A percentile compares a stretch with the other conserved stretches of the same genome.
Conservation (phyloP, 106 monocot species). For the Narthecium ossifragum region DNA sequence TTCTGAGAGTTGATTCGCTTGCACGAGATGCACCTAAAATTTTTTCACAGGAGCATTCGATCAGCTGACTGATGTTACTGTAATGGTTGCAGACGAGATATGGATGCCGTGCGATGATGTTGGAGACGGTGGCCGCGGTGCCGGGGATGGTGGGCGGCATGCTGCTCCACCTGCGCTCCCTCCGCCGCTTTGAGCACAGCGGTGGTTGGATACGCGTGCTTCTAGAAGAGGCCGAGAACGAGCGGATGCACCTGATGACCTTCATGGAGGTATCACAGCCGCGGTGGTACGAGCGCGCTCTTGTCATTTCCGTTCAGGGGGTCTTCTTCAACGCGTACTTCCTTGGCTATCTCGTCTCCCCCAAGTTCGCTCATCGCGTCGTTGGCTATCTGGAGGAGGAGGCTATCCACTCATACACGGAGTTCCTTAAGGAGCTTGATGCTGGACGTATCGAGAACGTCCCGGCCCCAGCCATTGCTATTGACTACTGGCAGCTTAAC, state of each 20-base stretch:
- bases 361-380: constrained; percentile 39
- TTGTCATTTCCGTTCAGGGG: constrained; percentile 36
- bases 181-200: constrained; percentile 62
- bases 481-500: constrained; percentile 48
- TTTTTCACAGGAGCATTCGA: too few species aligned
- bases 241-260: constrained; percentile 80
- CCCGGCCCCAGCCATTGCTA: constrained; percentile 35
- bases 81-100: constrained; percentile 29
- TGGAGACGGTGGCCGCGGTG: constrained; percentile 65
- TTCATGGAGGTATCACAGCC: constrained; percentile 69
- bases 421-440: constrained; percentile 49
- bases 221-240: constrained; percentile 64
- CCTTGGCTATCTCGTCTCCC: constrained; percentile 37
- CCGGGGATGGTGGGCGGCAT: constrained; percentile 68
- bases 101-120: constrained; percentile 63
- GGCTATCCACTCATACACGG: constrained; percentile 51
- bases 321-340: constrained; percentile 58
- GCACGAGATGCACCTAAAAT: too few species aligned
- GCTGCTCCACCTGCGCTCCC: constrained; percentile 49
- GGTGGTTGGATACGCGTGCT: constrained; percentile 65
- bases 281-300: constrained; percentile 56
- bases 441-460: constrained; percentile 32
- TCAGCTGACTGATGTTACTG: neutral
- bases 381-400: constrained; percentile 54
- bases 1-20: constrained; percentile 1